Conservation (phyloP, 176 grass and related monocot genomes). For the Neostapfia colusana region DNA sequence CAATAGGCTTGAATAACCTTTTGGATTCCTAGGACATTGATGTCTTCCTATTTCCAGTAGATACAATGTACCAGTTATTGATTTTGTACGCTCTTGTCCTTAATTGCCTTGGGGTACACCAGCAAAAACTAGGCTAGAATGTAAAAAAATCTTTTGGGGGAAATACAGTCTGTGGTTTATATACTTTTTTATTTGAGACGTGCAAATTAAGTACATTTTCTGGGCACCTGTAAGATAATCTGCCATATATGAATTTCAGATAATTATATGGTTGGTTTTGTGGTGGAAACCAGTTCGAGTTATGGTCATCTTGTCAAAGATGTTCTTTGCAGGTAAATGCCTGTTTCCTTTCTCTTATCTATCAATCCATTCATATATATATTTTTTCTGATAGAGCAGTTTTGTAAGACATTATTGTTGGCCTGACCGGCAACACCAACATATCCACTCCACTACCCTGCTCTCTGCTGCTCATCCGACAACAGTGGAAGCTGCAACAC, state of each 20-base stretch:
- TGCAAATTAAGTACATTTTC: constrained; percentile 6
- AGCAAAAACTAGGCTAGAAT: neutral
- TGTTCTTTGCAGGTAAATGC: constrained; percentile 92
- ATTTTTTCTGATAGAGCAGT: constrained; percentile 5
- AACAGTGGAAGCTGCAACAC: too few species aligned
- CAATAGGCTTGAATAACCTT: neutral
- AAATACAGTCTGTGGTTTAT: neutral
- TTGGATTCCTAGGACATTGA: neutral
- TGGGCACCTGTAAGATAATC: constrained; percentile 18
- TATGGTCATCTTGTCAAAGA: constrained; percentile 79
- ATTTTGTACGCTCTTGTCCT: neutral
- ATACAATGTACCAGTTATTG: neutral
- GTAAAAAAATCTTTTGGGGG: neutral
- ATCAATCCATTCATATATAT: neutral
- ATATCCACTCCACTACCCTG: too few species aligned
- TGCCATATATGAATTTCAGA: constrained; percentile 50
- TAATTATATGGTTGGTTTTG: constrained; percentile 82
- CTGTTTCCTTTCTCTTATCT: neutral
- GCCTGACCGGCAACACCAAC: too few species aligned
- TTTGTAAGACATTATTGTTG: neutral
- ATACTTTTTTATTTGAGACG: constrained; percentile 13
- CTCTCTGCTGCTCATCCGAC: too few species aligned
- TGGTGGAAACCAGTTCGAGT: constrained; percentile 92
- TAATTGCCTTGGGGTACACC: neutral
- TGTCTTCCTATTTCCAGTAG: neutral